A percentile compares a stretch with the other conserved stretches of the same genome.
These are phyloP conservation scores for Globisporangium uncinulatum DNA, from an alignment of 352 stramenopile genomes.

Conservation along the genomic window DNA sequence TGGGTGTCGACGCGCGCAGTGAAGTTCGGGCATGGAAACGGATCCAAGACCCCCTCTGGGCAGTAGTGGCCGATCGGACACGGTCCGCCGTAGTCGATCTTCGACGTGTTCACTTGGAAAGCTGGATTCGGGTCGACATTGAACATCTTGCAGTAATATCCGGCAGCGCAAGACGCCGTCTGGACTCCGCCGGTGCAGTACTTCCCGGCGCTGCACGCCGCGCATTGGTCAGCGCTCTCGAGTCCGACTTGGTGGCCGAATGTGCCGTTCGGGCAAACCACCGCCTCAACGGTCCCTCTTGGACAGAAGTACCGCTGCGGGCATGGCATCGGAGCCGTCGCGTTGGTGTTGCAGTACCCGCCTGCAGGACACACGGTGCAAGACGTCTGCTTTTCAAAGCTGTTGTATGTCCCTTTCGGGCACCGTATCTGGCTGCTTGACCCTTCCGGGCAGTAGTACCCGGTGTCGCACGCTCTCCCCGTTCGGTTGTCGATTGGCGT, in stretches of 20 bases:
- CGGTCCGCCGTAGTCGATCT: conserved; percentile 47
- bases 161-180: conserved; percentile 69
- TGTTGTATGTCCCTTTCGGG: conserved; percentile 67
- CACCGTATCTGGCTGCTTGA: conserved; percentile 49
- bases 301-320: conserved; percentile 72
- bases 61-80: conserved; percentile 78
- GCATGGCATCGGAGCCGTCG: conserved; percentile 41
- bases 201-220: conserved; percentile 57
- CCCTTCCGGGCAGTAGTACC: conserved; percentile 63
- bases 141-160: conserved; percentile 77
- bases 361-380: conserved; percentile 56
- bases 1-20: conserved; percentile 46
- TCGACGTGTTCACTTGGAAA: background rate
- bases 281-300: conserved; percentile 28
- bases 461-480: conserved; percentile 45
- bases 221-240: conserved; percentile 41
- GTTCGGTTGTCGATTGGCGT: conserved; percentile 50
- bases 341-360: conserved; percentile 64
- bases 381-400: conserved; percentile 28
- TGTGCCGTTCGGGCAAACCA: conserved; percentile 74
- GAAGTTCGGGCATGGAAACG: conserved; percentile 56
- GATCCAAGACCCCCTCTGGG: conserved; percentile 60
- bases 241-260: conserved; percentile 58
- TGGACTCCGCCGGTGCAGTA: conserved; percentile 75
- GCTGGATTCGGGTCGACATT: conserved; percentile 57